Conservation (phyloP, 352 stramenopile species). For the Pythium monospermum region DNA sequence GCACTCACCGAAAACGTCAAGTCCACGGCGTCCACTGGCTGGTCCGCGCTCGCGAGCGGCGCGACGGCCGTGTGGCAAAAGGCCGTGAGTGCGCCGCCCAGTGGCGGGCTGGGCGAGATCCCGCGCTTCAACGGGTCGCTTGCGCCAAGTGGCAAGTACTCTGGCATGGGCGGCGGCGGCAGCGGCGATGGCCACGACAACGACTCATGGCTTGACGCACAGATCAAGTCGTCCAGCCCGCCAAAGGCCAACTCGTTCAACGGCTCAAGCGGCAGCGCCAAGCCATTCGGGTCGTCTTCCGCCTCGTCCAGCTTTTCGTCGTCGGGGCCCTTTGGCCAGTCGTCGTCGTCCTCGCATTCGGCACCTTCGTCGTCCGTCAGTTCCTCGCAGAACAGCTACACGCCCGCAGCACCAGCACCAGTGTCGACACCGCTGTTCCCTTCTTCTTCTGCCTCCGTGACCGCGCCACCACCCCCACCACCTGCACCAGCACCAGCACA, state of each 20-base stretch:
- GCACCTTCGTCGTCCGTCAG: conserved; percentile 21
- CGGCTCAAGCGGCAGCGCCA: conserved; percentile 9
- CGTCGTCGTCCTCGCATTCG: conserved; percentile 22
- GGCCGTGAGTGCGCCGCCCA: conserved; percentile 8
- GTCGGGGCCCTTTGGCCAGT: conserved; percentile 21
- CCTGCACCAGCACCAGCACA: conserved; percentile 26
- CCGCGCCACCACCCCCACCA: conserved; percentile 6
- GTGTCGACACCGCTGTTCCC: conserved; percentile 1
- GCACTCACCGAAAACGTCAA: conserved; percentile 72
- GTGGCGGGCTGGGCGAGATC: conserved; percentile 29
- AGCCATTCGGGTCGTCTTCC: conserved; percentile 14
- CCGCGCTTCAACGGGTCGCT: conserved; percentile 56
- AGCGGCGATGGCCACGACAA: conserved; percentile 51
- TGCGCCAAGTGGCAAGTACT: conserved; percentile 55
- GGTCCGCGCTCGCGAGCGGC: conserved; percentile 64
- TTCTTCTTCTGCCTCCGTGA: conserved; percentile 21
- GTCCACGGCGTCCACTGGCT: conserved; percentile 69
- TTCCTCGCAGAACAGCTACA: conserved; percentile 15
- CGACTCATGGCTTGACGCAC: conserved; percentile 61
- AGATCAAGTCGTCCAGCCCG: conserved; percentile 28
- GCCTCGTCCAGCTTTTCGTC: conserved; percentile 38
- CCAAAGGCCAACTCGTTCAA: conserved; percentile 34
- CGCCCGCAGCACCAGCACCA: conserved; percentile 21
- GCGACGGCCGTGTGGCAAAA: conserved; percentile 62
- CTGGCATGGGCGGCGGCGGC: conserved; percentile 45